Evolutionary conservation across 768 basidiomycete species (phyloP), one percentile per base, ranked within the genome.

Genomic region (Serendipita sp.): DNA sequence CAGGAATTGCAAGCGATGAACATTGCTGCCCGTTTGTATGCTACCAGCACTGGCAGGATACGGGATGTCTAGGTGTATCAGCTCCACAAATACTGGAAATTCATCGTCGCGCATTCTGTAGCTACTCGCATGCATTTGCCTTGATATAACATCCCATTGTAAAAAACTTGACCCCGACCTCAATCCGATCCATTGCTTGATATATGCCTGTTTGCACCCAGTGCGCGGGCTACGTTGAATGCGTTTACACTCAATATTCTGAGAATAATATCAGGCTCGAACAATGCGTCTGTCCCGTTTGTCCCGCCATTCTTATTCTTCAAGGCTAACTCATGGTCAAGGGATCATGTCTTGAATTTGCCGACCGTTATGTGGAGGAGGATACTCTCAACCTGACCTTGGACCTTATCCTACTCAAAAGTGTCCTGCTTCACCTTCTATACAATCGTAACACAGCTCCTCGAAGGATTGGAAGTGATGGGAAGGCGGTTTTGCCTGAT

Each of bases 1-100:
- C 68, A 90, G 86, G 91, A 96, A 78, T 74, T 95, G 71, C 90
- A 94, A 79, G 89, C 89, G 65, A 94, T 94, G 92, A 93, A 92
- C 72, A 90, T 93, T 66, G 90, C 90, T 62, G 84, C 89, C 62
- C 84, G 92, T 56, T 74, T 90, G 61, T 92, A 90, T 72, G 87
- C 89, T 5, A 85, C 87, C 34, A 91, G 90, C 34, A 86, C 90
- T 34, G 90, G 89, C 64, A 86, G 90, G 65, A 88, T 90, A 66
- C 76, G 89, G 68, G 89, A 90, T 64, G 53, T 58, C 30, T 58
- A 38, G 38, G 38, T 14, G 14, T 38, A 38, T 38, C 5, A 5
- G 14, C 14, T 38, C 38, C 5, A 38, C 14, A 14, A 38, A 14
- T 38, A 38, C 38, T 38, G 38, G 38, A 38, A 14, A 5, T 38